Base-by-base conservation (phyloP, 140 eudicot genomes). In the Bidens hawaiensis region DNA sequence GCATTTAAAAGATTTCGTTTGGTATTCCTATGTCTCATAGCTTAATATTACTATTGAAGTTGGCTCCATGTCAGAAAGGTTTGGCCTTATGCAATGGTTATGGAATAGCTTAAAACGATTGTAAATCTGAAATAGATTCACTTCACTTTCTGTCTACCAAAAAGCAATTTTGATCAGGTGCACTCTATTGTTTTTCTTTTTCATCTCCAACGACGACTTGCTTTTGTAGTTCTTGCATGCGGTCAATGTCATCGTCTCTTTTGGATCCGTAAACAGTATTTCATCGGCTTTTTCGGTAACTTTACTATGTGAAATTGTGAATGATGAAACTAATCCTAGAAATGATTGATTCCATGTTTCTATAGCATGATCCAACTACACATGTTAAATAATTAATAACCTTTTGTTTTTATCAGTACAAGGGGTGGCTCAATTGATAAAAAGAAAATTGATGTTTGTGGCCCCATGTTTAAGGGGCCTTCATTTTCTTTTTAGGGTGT, bases 1-100 rank as follows among this genome's bases (percentile, higher is more conserved):
- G 68, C 73, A 48, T 38, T 62, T 36, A 18, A 51, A 69, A 31
- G 34, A 64, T 70, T 59, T 34, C 13, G 22, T 18, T 48, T 10
- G 33, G 42, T 70, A 57, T 45, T 14, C 43, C 45, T 38, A 38
- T 38, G 45, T 17, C 19, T 56, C 58, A 68, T 43, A 38, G 45
- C 45, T 38, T 38, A 10, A 56, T 56, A 42, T 16, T 66, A 64
- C 73, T 26, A 56, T 7, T 31, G 7, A 48, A 73, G 57, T 73
- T 57, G 69, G 55, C 57, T 65, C 78, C 73, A 65, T 17, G 56
- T 65, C 68, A 66, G 43, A 65, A 46, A 45, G 73, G 36, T 73
- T 73, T 73, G 69, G 69, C 74, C 46, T 36, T 59, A 66, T 74
- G 74, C 64, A 46, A 25, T 26, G 54, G 22, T 3, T 40, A 30